These are phyloP conservation scores for Sporisorium scitamineum DNA, from an alignment of 1,284 basidiomycete species.

Conservation along the genomic window DNA sequence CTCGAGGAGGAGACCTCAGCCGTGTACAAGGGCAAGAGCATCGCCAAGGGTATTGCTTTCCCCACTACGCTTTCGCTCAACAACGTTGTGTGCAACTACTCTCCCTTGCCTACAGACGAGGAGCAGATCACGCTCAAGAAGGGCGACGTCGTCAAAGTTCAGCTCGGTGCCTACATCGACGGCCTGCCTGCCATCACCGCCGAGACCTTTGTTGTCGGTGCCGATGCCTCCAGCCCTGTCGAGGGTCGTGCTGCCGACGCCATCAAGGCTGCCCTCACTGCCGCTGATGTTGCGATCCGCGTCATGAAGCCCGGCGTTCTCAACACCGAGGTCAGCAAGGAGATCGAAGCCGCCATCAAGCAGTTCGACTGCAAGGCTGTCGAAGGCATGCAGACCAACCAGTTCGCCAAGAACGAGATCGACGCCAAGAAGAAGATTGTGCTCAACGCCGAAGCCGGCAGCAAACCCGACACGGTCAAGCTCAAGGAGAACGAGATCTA, in stretches of 20 bases:
- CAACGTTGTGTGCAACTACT: conserved; percentile 75
- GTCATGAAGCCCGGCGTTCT: conserved; percentile 77
- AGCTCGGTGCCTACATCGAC: conserved; percentile 96
- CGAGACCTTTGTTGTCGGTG: conserved; percentile 75
- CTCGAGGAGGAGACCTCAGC: conserved; percentile 84
- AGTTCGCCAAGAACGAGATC: conserved; percentile 95
- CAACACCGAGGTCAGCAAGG: conserved; percentile 94
- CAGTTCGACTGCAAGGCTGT: conserved; percentile 68
- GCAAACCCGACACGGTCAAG: conserved; percentile 63
- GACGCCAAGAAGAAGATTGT: conserved; percentile 64
- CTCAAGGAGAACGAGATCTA: conserved; percentile 89
- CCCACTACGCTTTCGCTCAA: conserved; percentile 94
- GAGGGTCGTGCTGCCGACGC: conserved; percentile 89
- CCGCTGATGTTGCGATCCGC: conserved; percentile 82
- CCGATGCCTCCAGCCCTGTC: conserved; percentile 83
- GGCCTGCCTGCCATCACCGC: conserved; percentile 87
- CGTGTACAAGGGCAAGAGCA: conserved; percentile 84
- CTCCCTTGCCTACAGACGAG: conserved; percentile 74
- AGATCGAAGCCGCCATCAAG: conserved; percentile 77
- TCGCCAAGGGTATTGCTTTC: conserved; percentile 88
- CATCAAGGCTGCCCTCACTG: conserved; percentile 90
- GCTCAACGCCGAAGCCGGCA: conserved; percentile 57
- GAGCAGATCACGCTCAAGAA: conserved; percentile 78
- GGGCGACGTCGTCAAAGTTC: conserved; percentile 93
- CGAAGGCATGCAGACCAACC: conserved; percentile 82